Evolutionary conservation across 768 basidiomycete species (phyloP).

Genomic region (Crassisporium funariophilum): DNA sequence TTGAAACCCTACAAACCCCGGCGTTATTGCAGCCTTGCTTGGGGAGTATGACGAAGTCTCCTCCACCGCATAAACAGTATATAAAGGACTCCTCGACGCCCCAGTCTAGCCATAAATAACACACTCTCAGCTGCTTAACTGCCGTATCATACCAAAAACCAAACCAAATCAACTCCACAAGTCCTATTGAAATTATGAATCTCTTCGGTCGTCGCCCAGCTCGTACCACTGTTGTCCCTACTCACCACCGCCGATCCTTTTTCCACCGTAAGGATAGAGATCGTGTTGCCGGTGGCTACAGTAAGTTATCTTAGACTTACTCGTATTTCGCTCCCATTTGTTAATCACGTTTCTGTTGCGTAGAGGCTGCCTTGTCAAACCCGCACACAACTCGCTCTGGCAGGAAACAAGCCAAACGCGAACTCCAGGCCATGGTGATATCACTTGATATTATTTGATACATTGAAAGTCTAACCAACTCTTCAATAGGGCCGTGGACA

Average conservation of each 20-base stretch:
- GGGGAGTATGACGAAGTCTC: too few species aligned
- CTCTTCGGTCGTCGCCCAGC: too few species aligned
- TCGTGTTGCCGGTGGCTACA: slow-evolving; percentile 50
- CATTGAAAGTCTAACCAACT: neutral
- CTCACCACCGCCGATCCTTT: too few species aligned
- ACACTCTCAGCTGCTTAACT: too few species aligned
- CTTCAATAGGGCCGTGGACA: slow-evolving; percentile 41
- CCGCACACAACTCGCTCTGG: slow-evolving; percentile 50
- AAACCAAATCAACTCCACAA: too few species aligned
- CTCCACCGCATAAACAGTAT: slow-evolving; percentile 41
- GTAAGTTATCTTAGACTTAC: slow-evolving; percentile 29
- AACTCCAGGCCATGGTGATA: slow-evolving; percentile 48
- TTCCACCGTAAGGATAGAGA: slow-evolving; percentile 46
- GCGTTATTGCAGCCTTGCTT: slow-evolving; percentile 8
- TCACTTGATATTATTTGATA: neutral
- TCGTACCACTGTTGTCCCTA: too few species aligned
- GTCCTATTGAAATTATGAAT: too few species aligned
- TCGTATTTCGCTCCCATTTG: neutral
- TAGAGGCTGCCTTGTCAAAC: slow-evolving; percentile 52
- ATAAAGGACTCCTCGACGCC: too few species aligned
- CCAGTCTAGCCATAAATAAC: too few species aligned
- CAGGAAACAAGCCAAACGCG: slow-evolving; percentile 46
- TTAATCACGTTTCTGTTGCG: slow-evolving; percentile 1
- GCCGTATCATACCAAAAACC: too few species aligned
- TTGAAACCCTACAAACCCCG: too few species aligned